phyloP scores from a whole-genome alignment of 257 asterid species.

The Fraxinus quadrangulata region DNA sequence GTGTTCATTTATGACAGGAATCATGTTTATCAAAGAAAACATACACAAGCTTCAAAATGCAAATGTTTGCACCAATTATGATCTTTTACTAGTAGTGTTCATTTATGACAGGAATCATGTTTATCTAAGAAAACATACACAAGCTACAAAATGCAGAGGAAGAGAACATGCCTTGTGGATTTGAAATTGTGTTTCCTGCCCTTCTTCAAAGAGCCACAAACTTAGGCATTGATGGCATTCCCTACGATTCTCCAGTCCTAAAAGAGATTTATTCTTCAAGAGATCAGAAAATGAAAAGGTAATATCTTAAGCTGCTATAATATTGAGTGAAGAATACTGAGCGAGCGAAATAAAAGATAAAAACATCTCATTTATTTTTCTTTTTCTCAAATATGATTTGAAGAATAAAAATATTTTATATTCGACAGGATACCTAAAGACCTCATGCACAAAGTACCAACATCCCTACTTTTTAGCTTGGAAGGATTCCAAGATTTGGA shows the following conservation, averaged over 20 bases:
- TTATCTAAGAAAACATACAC: slow-evolving; percentile 28
- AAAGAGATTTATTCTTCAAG: slow-evolving; percentile 23
- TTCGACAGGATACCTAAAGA: slow-evolving; percentile 41
- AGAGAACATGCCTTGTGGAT: slow-evolving; percentile 44
- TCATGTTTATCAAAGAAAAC: slow-evolving; percentile 31
- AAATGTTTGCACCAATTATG: neutral
- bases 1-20: slow-evolving; percentile 12
- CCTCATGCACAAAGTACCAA: slow-evolving; percentile 39
- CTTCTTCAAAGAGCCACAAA: slow-evolving; percentile 35
- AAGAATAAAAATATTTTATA: too few relatives aligned
- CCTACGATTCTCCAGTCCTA: slow-evolving; percentile 30
- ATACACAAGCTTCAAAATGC: slow-evolving; percentile 20
- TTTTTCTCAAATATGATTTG: too few relatives aligned
- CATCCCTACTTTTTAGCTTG: slow-evolving; percentile 43
- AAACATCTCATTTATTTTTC: too few relatives aligned
- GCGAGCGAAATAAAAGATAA: neutral
- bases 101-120: slow-evolving; percentile 23
- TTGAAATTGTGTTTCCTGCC: slow-evolving; percentile 46
- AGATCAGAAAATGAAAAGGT: slow-evolving; percentile 34
- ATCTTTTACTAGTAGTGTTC: too few relatives aligned
- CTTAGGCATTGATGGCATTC: slow-evolving; percentile 29
- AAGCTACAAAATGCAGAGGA: slow-evolving; percentile 20
- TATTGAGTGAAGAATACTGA: neutral
- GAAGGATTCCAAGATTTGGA: slow-evolving; percentile 45
- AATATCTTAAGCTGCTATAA: neutral